Conservation (phyloP, 805 yeast genomes). For the Tetrapisispora fleetii region DNA sequence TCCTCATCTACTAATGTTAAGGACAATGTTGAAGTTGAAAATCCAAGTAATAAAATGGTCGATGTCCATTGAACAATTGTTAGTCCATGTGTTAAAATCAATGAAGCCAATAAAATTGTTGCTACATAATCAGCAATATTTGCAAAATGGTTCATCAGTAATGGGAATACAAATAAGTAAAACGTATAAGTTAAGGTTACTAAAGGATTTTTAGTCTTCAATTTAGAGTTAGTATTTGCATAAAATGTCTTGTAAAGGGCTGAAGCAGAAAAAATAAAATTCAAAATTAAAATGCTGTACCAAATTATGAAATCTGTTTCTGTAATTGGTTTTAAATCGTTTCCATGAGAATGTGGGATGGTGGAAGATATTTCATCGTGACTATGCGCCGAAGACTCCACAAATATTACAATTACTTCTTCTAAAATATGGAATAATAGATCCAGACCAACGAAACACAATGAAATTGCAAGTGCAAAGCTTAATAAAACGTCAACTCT, state of each 20-base stretch:
- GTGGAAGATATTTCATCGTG: slow-evolving; percentile 27
- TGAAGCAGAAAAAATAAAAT: slow-evolving; percentile 15
- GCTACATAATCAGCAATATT: slow-evolving; percentile 23
- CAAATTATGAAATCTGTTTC: slow-evolving; percentile 15
- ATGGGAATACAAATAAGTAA: slow-evolving; percentile 22
- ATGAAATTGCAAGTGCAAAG: slow-evolving; percentile 74
- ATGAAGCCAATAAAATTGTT: slow-evolving; percentile 18
- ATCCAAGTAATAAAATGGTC: slow-evolving; percentile 27
- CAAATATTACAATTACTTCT: slow-evolving; percentile 42
- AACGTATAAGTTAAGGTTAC: slow-evolving; percentile 24
- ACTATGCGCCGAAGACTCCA: slow-evolving; percentile 18
- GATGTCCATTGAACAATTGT: slow-evolving; percentile 30
- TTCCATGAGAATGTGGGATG: slow-evolving; percentile 28
- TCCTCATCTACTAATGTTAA: slow-evolving; percentile 13
- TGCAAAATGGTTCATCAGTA: slow-evolving; percentile 13
- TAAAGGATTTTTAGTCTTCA: slow-evolving; percentile 27
- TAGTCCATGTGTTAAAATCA: slow-evolving; percentile 25
- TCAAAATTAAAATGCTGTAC: slow-evolving; percentile 17
- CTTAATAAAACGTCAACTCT: slow-evolving; percentile 81
- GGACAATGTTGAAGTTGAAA: slow-evolving; percentile 22
- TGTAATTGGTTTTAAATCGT: slow-evolving; percentile 3
- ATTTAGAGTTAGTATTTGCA: slow-evolving; percentile 21
- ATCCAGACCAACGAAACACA: slow-evolving; percentile 87
- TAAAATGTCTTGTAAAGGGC: slow-evolving; percentile 20
- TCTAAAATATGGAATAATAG: slow-evolving; percentile 79